Base-by-base conservation (phyloP, 768 basidiomycete genomes). In the Mycena chlorophos region DNA sequence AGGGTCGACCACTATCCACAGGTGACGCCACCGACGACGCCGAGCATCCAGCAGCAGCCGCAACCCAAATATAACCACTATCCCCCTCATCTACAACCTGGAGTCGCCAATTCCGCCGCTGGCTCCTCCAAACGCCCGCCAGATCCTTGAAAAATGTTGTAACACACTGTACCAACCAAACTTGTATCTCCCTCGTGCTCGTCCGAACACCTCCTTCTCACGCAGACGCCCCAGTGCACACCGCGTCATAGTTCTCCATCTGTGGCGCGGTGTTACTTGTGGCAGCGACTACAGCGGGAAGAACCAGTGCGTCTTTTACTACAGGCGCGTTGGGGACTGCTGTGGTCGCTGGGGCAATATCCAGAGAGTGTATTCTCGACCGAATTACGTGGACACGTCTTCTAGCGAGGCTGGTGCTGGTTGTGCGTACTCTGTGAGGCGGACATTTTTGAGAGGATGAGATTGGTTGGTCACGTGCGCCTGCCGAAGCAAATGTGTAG, bases 1-100 rank as follows among this genome's bases (percentile, higher is more conserved):
- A 16, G 50, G 13, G 38, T 29, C 28, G 73, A 74, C 19, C 71
- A 82, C 51, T 82, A 82, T 58, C 80, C 79, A 46, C 77, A n/a
- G n/a, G n/a, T n/a, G n/a, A n/a, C n/a, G n/a, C n/a, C n/a, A n/a
- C n/a, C n/a, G n/a, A n/a, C n/a, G n/a, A n/a, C n/a, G n/a, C n/a
- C 78, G 51, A 78, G 80, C 53, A 78, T 82, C 52, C 13, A 14
- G 8, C 14, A 19, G n/a, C 40, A 5, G 20, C 40, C 40, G 67
- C 75, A 42, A 34, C 13, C 40, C 8, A 42, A 42, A 20, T 42
- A 8, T 19, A 42, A 20, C 22, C 40, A 42, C 20, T 42, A 42
- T 42, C 40, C 40, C 13, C 8, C 40, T 6, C 40, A 42, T 42
- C 20, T 42, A 6, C n/a, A n/a, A n/a, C n/a, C 6, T 16, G 20